phyloP scores from a whole-genome alignment of 2,329 filamentous ascomycete genomes.

The Fonsecaea pedrosoi region DNA sequence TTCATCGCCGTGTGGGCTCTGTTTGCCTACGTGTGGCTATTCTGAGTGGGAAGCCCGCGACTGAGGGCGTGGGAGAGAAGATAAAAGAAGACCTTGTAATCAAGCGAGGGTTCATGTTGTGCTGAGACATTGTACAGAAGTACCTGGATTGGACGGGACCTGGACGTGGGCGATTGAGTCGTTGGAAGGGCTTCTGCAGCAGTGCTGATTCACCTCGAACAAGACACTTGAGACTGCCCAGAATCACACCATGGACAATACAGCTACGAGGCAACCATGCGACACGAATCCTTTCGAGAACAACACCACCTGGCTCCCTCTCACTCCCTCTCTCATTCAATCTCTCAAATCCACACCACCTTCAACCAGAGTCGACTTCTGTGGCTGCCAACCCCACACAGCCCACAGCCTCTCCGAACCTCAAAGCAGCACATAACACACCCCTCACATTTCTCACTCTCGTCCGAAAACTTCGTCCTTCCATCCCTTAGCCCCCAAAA shows the following conservation, averaged over 20 bases:
- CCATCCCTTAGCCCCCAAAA: no score
- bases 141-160: neutral
- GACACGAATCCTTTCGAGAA: neutral
- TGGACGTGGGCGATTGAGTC: neutral
- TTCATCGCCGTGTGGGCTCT: conserved; percentile 81
- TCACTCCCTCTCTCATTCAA: no score
- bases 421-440: no score
- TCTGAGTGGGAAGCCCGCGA: conserved; percentile 55
- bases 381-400: neutral
- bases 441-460: no score
- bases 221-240: neutral
- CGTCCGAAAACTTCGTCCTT: no score
- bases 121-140: neutral
- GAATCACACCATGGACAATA: neutral
- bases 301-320: neutral
- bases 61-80: neutral
- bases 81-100: neutral
- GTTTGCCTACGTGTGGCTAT: conserved; percentile 93
- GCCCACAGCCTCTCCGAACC: neutral
- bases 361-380: neutral
- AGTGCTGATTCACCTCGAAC: neutral
- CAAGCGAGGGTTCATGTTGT: neutral
- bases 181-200: neutral
- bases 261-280: neutral
- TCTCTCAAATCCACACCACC: neutral